These are phyloP conservation scores for Rhodotorula sp. DNA, from an alignment of 1,284 basidiomycete species.

Conservation along the genomic window DNA sequence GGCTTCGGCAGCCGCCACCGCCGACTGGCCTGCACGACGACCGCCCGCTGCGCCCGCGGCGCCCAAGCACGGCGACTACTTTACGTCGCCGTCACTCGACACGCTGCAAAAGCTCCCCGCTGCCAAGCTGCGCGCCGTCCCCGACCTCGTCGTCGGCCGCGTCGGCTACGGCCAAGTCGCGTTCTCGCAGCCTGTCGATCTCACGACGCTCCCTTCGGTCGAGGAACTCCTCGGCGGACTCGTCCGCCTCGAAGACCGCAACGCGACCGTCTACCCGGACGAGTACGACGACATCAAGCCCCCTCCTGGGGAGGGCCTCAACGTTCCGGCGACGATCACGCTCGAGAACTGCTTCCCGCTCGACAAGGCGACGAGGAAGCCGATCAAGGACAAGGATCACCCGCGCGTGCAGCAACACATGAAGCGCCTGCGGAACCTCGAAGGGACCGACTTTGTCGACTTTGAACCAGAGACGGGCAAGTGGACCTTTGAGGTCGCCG, in stretches of 20 bases:
- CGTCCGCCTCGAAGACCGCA: constrained; percentile 85
- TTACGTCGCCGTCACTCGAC: constrained; percentile 72
- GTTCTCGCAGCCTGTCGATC: constrained; percentile 88
- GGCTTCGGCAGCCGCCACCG: not conserved
- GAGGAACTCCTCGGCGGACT: constrained; percentile 80
- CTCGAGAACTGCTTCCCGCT: constrained; percentile 82
- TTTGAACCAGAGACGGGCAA: constrained; percentile 78
- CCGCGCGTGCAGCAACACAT: constrained; percentile 73
- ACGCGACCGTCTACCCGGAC: constrained; percentile 91
- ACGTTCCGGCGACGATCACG: constrained; percentile 78
- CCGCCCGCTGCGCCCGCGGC: constrained; percentile 5
- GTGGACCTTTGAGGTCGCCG: constrained; percentile 93
- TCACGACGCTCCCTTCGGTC: constrained; percentile 79
- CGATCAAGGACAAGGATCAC: constrained; percentile 78
- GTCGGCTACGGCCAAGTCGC: constrained; percentile 81
- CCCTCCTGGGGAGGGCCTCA: constrained; percentile 78
- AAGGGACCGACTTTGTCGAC: constrained; percentile 78
- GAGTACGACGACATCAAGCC: constrained; percentile 70
- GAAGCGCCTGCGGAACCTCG: constrained; percentile 79
- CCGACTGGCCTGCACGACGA: constrained; percentile 19
- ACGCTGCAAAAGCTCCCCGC: constrained; percentile 68
- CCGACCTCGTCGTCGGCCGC: constrained; percentile 82
- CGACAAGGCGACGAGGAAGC: constrained; percentile 88
- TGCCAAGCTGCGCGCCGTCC: constrained; percentile 67
- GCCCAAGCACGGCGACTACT: constrained; percentile 80